These are phyloP conservation scores for Xylaria sp. DNA, from an alignment of 2,329 filamentous ascomycete species.

Conservation along the genomic window DNA sequence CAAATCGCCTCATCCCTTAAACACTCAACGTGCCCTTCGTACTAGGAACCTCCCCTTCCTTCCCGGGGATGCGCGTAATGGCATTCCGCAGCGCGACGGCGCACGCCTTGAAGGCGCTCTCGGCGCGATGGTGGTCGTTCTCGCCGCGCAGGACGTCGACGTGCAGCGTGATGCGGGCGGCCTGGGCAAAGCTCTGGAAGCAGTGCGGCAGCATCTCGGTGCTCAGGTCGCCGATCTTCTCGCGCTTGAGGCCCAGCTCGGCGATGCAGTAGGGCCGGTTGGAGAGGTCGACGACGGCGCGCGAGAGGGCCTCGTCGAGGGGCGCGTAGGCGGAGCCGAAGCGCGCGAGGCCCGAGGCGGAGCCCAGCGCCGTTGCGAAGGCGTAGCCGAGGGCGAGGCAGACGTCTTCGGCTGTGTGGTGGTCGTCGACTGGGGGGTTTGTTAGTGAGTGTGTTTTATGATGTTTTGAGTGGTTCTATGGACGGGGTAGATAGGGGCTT, in stretches of 20 bases:
- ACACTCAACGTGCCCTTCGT: slow-evolving; percentile 85
- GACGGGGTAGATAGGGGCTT: no score
- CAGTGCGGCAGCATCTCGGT: slow-evolving; percentile 98
- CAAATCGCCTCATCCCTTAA: slow-evolving; percentile 25
- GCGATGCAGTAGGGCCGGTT: slow-evolving; percentile 84
- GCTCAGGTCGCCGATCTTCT: slow-evolving; percentile 90
- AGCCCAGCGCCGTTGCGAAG: slow-evolving; percentile 74
- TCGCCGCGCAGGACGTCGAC: slow-evolving; percentile 85
- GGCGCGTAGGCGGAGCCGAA: slow-evolving; percentile 92
- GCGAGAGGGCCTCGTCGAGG: slow-evolving; percentile 89
- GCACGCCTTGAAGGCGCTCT: slow-evolving; percentile 95
- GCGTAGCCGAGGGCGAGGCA: slow-evolving; percentile 85
- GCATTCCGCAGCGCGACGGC: slow-evolving; percentile 80
- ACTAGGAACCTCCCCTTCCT: slow-evolving; percentile 89
- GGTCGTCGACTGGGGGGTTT: slow-evolving; percentile 74
- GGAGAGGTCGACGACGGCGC: slow-evolving; percentile 89
- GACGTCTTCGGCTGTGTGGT: slow-evolving; percentile 95
- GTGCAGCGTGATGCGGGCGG: slow-evolving; percentile 85
- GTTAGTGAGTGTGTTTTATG: slow-evolving; percentile 1
- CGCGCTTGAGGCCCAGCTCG: slow-evolving; percentile 76
- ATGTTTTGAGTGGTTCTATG: no score
- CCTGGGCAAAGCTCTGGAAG: slow-evolving; percentile 88
- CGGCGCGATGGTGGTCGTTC: slow-evolving; percentile 94
- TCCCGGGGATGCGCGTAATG: slow-evolving; percentile 66
- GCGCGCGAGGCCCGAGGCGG: slow-evolving; percentile 73